phyloP scores from a whole-genome alignment of 306 rosid genomes.

The Gastrolobium bilobum region DNA sequence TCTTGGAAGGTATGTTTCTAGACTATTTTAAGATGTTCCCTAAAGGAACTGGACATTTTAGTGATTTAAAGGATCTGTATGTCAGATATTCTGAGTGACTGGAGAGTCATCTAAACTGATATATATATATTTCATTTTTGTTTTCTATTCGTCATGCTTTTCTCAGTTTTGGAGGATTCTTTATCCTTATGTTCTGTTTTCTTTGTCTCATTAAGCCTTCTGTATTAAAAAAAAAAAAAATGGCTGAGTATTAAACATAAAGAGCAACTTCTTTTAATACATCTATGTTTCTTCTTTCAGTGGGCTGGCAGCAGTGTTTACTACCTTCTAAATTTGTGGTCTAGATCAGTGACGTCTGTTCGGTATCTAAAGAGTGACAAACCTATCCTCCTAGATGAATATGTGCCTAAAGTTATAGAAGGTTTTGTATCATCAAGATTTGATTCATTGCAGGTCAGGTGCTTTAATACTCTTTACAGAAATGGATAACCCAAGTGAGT shows the following conservation, averaged over 20 bases:
- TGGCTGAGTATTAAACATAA: neutral
- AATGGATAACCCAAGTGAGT: neutral
- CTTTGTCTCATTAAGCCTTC: neutral
- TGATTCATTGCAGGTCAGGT: slow-evolving; percentile 59
- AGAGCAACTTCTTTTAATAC: slow-evolving; percentile 16
- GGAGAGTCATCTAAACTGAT: slow-evolving; percentile 10
- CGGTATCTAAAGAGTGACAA: slow-evolving; percentile 60
- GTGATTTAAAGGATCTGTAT: slow-evolving; percentile 21
- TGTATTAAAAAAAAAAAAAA: neutral
- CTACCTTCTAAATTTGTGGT: slow-evolving; percentile 63
- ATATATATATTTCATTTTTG: neutral
- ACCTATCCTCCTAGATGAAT: slow-evolving; percentile 57
- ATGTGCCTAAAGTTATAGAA: slow-evolving; percentile 60
- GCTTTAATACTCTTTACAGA: slow-evolving; percentile 13
- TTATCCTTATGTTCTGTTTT: slow-evolving; percentile 10
- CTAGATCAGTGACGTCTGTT: slow-evolving; percentile 55
- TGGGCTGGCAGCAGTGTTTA: slow-evolving; percentile 66
- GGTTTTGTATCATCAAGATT: slow-evolving; percentile 62
- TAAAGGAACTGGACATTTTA: slow-evolving; percentile 17
- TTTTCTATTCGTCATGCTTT: slow-evolving; percentile 18
- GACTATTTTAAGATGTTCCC: slow-evolving; percentile 25
- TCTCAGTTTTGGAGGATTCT: neutral
- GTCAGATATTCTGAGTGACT: neutral
- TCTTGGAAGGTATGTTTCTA: slow-evolving; percentile 86
- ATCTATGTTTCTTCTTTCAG: slow-evolving; percentile 47